Evolutionary conservation across 805 yeast species (phyloP).

Genomic region (Teunomyces gatunensis): DNA sequence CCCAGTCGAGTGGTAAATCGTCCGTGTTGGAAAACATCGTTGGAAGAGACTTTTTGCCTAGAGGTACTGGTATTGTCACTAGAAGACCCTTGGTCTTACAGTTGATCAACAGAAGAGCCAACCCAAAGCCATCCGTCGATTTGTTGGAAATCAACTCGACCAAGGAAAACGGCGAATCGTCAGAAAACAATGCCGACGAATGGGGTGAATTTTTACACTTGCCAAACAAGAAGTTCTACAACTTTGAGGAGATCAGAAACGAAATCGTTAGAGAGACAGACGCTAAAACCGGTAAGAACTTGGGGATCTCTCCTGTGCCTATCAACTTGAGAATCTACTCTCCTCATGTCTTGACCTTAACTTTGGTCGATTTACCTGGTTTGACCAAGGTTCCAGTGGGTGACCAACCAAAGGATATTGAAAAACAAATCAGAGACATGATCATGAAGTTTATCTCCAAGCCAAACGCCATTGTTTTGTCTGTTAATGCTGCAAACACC

Average conservation of each 20-base stretch:
- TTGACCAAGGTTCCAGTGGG: slow-evolving; percentile 98
- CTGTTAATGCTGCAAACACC: slow-evolving; percentile 84
- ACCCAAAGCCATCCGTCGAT: slow-evolving; percentile 25
- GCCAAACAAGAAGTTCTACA: slow-evolving; percentile 83
- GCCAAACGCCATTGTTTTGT: slow-evolving; percentile 91
- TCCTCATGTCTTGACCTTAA: slow-evolving; percentile 90
- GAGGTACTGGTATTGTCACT: slow-evolving; percentile 92
- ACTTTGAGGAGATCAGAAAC: slow-evolving; percentile 82
- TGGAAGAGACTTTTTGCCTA: slow-evolving; percentile 85
- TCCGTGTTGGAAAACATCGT: slow-evolving; percentile 89
- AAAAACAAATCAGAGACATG: slow-evolving; percentile 90
- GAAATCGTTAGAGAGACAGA: slow-evolving; percentile 94
- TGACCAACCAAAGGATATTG: slow-evolving; percentile 97
- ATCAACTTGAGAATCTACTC: slow-evolving; percentile 90
- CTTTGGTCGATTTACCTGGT: slow-evolving; percentile 96
- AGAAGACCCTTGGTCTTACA: slow-evolving; percentile 84
- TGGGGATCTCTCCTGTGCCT: slow-evolving; percentile 89
- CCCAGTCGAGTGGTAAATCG: slow-evolving; percentile 86
- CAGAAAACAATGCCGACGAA: slow-evolving; percentile 76
- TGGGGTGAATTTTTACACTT: slow-evolving; percentile 98
- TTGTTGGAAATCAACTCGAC: slow-evolving; percentile 44
- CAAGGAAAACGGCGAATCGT: slow-evolving; percentile 45
- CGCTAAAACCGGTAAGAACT: slow-evolving; percentile 72
- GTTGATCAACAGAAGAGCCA: slow-evolving; percentile 61
- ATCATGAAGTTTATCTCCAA: slow-evolving; percentile 88